Conservation (phyloP, 768 basidiomycete genomes). For the Tylopilus subfusipes region DNA sequence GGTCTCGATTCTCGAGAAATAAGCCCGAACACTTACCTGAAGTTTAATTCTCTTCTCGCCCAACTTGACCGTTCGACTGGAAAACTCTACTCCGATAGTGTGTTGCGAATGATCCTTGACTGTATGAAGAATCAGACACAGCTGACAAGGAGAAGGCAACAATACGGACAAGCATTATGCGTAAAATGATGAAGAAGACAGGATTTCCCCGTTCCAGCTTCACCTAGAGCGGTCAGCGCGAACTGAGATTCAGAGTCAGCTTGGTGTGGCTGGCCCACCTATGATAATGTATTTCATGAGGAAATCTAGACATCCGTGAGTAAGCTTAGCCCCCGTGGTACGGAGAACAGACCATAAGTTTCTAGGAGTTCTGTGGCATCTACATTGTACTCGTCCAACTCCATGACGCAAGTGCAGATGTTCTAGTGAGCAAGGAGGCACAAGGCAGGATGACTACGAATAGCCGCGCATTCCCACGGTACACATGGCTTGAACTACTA, state of each 20-base stretch:
- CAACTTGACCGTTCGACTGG: conserved; percentile 86
- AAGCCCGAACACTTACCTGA: conserved; percentile 56
- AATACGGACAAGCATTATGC: conserved; percentile 85
- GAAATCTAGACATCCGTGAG: conserved; percentile 64
- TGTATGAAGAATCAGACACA: conserved; percentile 32
- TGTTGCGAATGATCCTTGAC: conserved; percentile 97
- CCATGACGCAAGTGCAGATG: conserved; percentile 40
- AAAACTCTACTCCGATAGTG: conserved; percentile 98
- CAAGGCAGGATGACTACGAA: not conserved
- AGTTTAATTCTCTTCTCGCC: conserved; percentile 95
- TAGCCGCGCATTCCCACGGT: conserved; percentile 23
- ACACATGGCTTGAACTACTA: not conserved
- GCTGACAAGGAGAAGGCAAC: not conserved
- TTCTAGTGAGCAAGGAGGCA: not conserved
- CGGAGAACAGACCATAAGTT: conserved; percentile 70
- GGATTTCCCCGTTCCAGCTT: conserved; percentile 96
- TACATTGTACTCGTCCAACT: conserved; percentile 61
- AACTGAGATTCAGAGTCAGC: conserved; percentile 1
- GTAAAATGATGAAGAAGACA: conserved; percentile 96
- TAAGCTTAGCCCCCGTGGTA: not conserved
- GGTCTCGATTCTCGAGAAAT: conserved; percentile 2
- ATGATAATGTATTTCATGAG: conserved; percentile 99
- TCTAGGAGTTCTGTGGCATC: conserved; percentile 92
- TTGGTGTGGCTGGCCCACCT: conserved; percentile 46
- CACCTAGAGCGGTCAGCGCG: conserved; percentile 50